These are phyloP conservation scores for Mycena rosella DNA, from an alignment of 768 basidiomycete genomes.

Conservation along the genomic window DNA sequence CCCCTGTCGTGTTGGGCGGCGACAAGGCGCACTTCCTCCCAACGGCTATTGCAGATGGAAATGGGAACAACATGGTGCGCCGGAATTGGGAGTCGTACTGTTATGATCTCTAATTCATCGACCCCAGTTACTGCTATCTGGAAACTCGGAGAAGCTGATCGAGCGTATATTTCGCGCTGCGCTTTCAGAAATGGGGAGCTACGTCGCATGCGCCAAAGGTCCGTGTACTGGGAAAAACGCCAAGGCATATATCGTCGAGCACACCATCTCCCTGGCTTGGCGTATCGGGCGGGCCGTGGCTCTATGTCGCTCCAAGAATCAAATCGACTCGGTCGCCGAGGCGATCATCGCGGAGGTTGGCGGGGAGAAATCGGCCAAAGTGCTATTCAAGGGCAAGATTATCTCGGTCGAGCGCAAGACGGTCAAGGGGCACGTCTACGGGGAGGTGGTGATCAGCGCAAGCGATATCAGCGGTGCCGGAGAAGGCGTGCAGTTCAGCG, in stretches of 20 bases:
- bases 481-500: slow-evolving; percentile 46
- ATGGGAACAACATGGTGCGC: slow-evolving; percentile 48
- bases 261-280: slow-evolving; percentile 70
- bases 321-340: slow-evolving; percentile 52
- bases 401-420: slow-evolving; percentile 56
- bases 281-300: slow-evolving; percentile 67
- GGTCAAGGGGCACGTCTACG: slow-evolving; percentile 56
- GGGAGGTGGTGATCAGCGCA: slow-evolving; percentile 50
- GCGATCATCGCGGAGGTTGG: slow-evolving; percentile 53
- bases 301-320: slow-evolving; percentile 56
- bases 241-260: slow-evolving; percentile 52
- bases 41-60: slow-evolving; percentile 51
- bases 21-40: slow-evolving; percentile 48
- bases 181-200: slow-evolving; percentile 60
- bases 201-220: slow-evolving; percentile 54
- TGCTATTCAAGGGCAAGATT: slow-evolving; percentile 44
- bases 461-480: slow-evolving; percentile 42
- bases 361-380: slow-evolving; percentile 48
- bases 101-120: not conserved
- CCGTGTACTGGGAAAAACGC: slow-evolving; percentile 51
- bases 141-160: slow-evolving; percentile 49
- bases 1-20: slow-evolving; percentile 32
- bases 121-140: slow-evolving; percentile 51
- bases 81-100: not conserved
- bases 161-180: slow-evolving; percentile 55